phyloP scores from a whole-genome alignment of 2,329 filamentous ascomycete species.

The Torrubiella hemipterigena region DNA sequence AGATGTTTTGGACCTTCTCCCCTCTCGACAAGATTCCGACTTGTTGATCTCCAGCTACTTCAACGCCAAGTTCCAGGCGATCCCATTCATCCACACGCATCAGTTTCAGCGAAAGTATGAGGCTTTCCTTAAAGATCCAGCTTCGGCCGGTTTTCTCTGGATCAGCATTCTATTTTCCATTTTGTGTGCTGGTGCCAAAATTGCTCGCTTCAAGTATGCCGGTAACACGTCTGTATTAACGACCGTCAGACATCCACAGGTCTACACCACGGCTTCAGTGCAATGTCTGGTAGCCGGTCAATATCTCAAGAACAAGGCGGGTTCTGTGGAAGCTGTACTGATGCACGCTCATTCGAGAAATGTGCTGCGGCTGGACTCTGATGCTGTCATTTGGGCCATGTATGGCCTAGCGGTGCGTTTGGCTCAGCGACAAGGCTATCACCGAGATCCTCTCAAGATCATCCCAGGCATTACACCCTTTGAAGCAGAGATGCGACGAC shows the following conservation, averaged over 20 bases:
- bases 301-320: slow-evolving; percentile 30
- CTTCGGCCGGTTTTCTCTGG: slow-evolving; percentile 31
- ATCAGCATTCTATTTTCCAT: slow-evolving; percentile 38
- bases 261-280: slow-evolving; percentile 23
- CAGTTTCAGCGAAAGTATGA: slow-evolving; percentile 37
- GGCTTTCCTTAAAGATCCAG: slow-evolving; percentile 30
- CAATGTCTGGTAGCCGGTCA: slow-evolving; percentile 35
- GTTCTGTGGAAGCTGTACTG: slow-evolving; percentile 37
- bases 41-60: slow-evolving; percentile 25
- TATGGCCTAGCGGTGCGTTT: slow-evolving; percentile 33
- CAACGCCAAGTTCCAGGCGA: slow-evolving; percentile 22
- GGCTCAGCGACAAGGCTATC: slow-evolving; percentile 39
- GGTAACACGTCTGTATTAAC: slow-evolving; percentile 8
- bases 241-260: slow-evolving; percentile 15
- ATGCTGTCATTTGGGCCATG: slow-evolving; percentile 33
- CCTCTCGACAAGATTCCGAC: slow-evolving; percentile 23
- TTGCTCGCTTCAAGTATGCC: slow-evolving; percentile 19
- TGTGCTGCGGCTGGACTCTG: slow-evolving; percentile 26
- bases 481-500: slow-evolving; percentile 37
- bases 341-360: slow-evolving; percentile 30
- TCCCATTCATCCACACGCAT: slow-evolving; percentile 25
- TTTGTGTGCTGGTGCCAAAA: slow-evolving; percentile 25
- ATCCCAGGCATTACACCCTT: slow-evolving; percentile 29
- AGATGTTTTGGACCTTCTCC: slow-evolving; percentile 21
- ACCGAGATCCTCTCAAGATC: slow-evolving; percentile 32